These are phyloP conservation scores for Naegleria lovaniensis DNA, from an alignment of 208 protist species.

Conservation along the genomic window DNA sequence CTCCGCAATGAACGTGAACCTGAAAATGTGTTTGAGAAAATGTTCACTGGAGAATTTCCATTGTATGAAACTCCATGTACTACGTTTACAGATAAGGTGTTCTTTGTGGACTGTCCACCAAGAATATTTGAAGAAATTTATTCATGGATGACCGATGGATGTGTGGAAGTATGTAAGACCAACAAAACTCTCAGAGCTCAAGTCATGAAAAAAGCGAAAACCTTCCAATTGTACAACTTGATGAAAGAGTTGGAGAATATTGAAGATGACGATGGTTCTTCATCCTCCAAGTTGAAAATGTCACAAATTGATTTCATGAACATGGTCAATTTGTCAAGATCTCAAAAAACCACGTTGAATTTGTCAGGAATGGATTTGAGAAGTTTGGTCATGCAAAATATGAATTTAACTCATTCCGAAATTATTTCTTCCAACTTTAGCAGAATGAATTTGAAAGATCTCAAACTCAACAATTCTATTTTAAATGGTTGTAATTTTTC, in stretches of 20 bases:
- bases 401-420: not conserved
- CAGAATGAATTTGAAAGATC: not conserved
- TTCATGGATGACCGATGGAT: not conserved
- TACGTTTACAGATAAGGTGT: too few species aligned
- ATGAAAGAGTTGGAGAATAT: not conserved
- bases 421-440: not conserved
- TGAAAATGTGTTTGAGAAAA: not conserved
- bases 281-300: not conserved
- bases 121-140: not conserved
- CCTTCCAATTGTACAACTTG: not conserved
- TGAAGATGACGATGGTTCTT: not conserved
- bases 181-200: not conserved
- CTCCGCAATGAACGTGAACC: not conserved
- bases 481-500: not conserved
- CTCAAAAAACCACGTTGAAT: not conserved
- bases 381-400: not conserved
- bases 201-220: not conserved
- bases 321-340: not conserved
- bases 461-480: not conserved
- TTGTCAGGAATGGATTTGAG: not conserved
- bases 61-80: not conserved
- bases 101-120: not conserved
- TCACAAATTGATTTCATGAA: not conserved
- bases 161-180: not conserved
- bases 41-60: not conserved